Base-by-base conservation (phyloP, 495 filamentous ascomycete genomes). In the Rostrohypoxylon terebratum region DNA sequence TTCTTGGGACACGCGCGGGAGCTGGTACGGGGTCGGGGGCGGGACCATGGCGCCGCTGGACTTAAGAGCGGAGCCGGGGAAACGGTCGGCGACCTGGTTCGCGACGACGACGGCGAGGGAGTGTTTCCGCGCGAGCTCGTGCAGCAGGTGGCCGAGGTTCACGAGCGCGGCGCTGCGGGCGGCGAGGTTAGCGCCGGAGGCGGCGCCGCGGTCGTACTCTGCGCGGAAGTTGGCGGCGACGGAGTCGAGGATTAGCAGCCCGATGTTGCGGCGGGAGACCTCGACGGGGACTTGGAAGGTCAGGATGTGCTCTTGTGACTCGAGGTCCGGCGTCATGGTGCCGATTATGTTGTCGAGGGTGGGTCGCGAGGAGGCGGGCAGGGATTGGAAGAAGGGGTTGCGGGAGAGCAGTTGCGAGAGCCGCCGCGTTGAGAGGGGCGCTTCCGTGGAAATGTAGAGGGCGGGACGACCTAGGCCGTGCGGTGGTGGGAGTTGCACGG, bases 361-460 rank as follows among this genome's bases (percentile, higher is more conserved):
- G 3, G 92, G 92, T 53, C 83, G 81, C 21, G 84, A 67, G 47
- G 81, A 60, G 14, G 79, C 69, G 11, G 85, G 66, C 10, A 89
- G 83, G 34, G 71, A 72, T 16, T 81, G 82, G 42, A 95, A 85
- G 13, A 80, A 69, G 0, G 93, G 90, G 77, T 97, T 87, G 54
- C 79, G 83, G n/a, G 82, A 69, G 0, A 95, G 87, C 38, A 98
- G 83, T 79, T 98, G 94, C 0, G 88, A 78, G 0, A 99, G 88
- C 4, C 96, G 93, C 0, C 82, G 85, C 4, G 95, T 98, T 5
- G 92, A 88, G 0, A 99, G 85, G 0, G 93, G 85, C 1, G 93
- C 89, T 77, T 98, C 96, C 42, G 96, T 99, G n/a, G 93, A 96
- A 79, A 99, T 93, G 84, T 99, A 98, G 8, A 99, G 84, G 0